Evolutionary conservation across 768 basidiomycete species (phyloP).

Genomic region (Macrolepiota fuliginosa): DNA sequence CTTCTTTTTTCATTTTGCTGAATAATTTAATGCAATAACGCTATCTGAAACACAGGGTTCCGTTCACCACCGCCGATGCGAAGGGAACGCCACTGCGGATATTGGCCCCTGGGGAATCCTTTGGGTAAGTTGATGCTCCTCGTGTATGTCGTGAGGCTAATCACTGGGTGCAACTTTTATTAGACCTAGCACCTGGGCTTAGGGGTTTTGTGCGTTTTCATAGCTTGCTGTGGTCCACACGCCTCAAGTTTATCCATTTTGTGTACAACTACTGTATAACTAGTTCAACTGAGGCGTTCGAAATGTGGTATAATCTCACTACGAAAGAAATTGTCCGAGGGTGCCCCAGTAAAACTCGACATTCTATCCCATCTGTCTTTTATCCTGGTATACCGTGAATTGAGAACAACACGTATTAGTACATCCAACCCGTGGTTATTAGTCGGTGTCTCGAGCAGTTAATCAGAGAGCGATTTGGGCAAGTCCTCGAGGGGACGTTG

Average conservation of each 20-base stretch:
- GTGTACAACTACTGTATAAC: not conserved
- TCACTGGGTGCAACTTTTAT: not conserved
- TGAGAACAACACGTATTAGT: too few relatives aligned
- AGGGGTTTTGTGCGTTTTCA: not conserved
- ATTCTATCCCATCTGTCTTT: too few relatives aligned
- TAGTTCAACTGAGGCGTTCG: not conserved
- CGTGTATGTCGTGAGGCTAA: not conserved
- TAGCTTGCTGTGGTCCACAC: not conserved
- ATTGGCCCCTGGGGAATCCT: conserved; percentile 22
- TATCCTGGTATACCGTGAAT: too few relatives aligned
- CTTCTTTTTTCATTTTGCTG: conserved; percentile 12
- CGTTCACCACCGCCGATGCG: conserved; percentile 38
- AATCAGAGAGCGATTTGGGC: not conserved
- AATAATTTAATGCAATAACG: not conserved
- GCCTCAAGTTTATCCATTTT: not conserved
- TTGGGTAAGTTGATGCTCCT: conserved; percentile 17
- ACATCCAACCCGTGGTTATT: not conserved
- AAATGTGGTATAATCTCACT: not conserved
- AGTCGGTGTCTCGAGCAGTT: not conserved
- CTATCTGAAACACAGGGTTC: conserved; percentile 24
- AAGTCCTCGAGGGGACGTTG: conserved; percentile 5
- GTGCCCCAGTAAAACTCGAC: too few relatives aligned
- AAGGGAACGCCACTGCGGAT: conserved; percentile 32
- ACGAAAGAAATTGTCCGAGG: too few relatives aligned
- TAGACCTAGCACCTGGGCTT: conserved; percentile 23